Evolutionary conservation across 1,284 basidiomycete genomes (phyloP).

Genomic region (Cryptococcus wingfieldii): DNA sequence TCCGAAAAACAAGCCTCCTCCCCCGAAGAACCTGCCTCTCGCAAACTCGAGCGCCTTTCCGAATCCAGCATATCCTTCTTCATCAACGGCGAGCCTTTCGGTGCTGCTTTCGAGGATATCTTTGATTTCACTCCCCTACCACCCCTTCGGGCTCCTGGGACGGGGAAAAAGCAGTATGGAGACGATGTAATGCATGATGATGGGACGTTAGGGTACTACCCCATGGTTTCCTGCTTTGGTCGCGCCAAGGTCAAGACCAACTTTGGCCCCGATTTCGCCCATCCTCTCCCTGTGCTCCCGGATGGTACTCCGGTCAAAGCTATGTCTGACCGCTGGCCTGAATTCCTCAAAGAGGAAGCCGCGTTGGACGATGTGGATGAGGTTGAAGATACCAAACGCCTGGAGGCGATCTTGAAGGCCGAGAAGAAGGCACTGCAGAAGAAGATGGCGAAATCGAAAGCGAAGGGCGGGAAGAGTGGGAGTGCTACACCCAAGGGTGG

Average conservation of each 20-base stretch:
- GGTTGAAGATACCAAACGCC: conserved; percentile 17
- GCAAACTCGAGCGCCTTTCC: conserved; percentile 60
- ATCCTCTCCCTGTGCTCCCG: conserved; percentile 54
- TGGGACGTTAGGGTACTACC: conserved; percentile 92
- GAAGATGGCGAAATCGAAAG: conserved; percentile 9
- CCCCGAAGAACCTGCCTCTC: neutral
- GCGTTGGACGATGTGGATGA: conserved; percentile 45
- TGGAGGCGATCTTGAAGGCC: conserved; percentile 24
- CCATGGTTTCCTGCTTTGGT: conserved; percentile 89
- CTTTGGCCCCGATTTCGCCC: conserved; percentile 79
- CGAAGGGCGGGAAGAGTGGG: conserved; percentile 4
- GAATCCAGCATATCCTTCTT: conserved; percentile 83
- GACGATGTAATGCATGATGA: conserved; percentile 78
- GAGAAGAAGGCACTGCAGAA: conserved; percentile 11
- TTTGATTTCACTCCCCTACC: conserved; percentile 89
- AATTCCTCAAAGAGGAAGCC: conserved; percentile 37
- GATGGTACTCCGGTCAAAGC: conserved; percentile 11
- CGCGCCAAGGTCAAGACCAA: conserved; percentile 80
- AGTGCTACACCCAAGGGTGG: too few relatives aligned
- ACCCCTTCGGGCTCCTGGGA: conserved; percentile 51
- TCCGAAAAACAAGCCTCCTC: neutral
- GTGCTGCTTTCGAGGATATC: conserved; percentile 78
- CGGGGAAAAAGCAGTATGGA: conserved; percentile 58
- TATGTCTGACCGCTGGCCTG: conserved; percentile 39
- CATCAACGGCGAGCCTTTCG: conserved; percentile 83